Conservation (phyloP, 2,329 filamentous ascomycete genomes). For the Amauroascus niger region DNA sequence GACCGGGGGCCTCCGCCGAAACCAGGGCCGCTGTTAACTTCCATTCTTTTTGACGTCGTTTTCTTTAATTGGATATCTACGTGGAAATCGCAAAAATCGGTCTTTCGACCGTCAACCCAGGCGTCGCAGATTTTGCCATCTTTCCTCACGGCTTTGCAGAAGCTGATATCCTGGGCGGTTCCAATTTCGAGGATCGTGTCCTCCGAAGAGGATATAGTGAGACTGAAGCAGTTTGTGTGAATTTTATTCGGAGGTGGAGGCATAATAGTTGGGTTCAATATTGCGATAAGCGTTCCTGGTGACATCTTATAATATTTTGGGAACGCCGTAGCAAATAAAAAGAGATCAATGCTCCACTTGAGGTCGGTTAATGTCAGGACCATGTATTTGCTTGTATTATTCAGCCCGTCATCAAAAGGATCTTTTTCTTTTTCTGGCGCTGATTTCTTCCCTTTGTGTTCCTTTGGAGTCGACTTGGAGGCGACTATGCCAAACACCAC, state of each 20-base stretch:
- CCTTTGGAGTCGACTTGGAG: slow-evolving; percentile 72
- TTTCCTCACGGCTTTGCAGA: slow-evolving; percentile 74
- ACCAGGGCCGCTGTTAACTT: slow-evolving; percentile 62
- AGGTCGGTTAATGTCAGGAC: slow-evolving; percentile 78
- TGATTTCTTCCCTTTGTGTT: slow-evolving; percentile 42
- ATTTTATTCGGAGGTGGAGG: slow-evolving; percentile 65
- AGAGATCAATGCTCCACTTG: slow-evolving; percentile 82
- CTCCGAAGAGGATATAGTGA: slow-evolving; percentile 74
- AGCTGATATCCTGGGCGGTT: slow-evolving; percentile 71
- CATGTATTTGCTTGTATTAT: slow-evolving; percentile 69
- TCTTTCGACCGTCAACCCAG: slow-evolving; percentile 84
- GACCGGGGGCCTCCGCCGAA: slow-evolving; percentile 24
- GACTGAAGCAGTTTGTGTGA: slow-evolving; percentile 73
- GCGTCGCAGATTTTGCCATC: slow-evolving; percentile 69
- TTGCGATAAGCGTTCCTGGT: slow-evolving; percentile 80
- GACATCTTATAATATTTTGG: slow-evolving; percentile 89
- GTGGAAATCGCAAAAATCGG: slow-evolving; percentile 87
- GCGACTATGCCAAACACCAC: slow-evolving; percentile 83
- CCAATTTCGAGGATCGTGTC: slow-evolving; percentile 90
- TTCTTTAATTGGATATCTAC: slow-evolving; percentile 71
- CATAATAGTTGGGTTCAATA: slow-evolving; percentile 86
- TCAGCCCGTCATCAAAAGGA: slow-evolving; percentile 46
- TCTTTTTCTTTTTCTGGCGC: slow-evolving; percentile 37
- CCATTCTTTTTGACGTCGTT: slow-evolving; percentile 58
- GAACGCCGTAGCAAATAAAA: slow-evolving; percentile 84